Conservation (phyloP, 805 yeast genomes). For the Kuraishia borneana region DNA sequence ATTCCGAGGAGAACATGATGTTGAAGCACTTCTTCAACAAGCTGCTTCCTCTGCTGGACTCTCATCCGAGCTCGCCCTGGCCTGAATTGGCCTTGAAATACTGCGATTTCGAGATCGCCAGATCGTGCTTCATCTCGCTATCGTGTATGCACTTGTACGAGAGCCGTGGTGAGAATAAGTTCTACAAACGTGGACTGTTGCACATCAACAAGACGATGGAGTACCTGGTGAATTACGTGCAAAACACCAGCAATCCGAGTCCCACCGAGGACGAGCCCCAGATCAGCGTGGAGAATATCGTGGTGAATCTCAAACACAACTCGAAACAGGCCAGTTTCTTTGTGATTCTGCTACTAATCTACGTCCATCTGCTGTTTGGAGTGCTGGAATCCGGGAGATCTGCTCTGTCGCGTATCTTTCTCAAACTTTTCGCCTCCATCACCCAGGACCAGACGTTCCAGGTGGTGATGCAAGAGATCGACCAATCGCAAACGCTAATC, state of each 20-base stretch:
- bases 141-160: conserved; percentile 50
- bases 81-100: conserved; percentile 46
- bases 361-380: conserved; percentile 43
- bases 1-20: conserved; percentile 42
- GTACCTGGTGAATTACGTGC: conserved; percentile 34
- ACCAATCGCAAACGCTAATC: conserved; percentile 36
- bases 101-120: conserved; percentile 46
- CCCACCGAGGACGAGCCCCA: conserved; percentile 3
- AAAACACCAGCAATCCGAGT: conserved; percentile 8
- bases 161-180: conserved; percentile 38
- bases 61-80: conserved; percentile 53
- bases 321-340: conserved; percentile 28
- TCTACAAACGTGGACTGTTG: conserved; percentile 38
- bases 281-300: conserved; percentile 21
- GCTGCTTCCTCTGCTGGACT: conserved; percentile 40
- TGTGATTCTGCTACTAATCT: conserved; percentile 38
- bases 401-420: conserved; percentile 35
- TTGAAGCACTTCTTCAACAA: conserved; percentile 44
- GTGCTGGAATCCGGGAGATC: conserved; percentile 44
- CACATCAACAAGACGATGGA: conserved; percentile 49
- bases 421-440: conserved; percentile 37
- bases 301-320: conserved; percentile 24
- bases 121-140: conserved; percentile 44
- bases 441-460: conserved; percentile 34
- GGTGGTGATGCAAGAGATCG: conserved; percentile 28